Percentiles rank a stretch among this genome's conserved stretches.
phyloP scores from a whole-genome alignment of 75 land plant genomes.

The Pinus taeda region DNA sequence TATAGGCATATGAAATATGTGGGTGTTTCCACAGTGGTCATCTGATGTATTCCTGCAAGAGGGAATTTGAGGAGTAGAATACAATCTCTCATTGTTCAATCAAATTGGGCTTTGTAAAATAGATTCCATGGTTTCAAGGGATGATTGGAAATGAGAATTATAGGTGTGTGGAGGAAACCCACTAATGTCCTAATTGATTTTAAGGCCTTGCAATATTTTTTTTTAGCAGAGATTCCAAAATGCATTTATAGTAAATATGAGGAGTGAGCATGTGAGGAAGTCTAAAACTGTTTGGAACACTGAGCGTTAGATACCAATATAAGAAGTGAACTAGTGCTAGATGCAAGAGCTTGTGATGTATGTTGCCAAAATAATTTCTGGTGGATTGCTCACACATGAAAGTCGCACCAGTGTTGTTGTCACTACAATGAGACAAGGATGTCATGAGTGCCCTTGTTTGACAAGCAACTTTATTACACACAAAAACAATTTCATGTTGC shows the following conservation, averaged over 20 bases:
- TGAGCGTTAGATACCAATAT: neutral
- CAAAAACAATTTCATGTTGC: no score
- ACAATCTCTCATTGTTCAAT: conserved; percentile 1
- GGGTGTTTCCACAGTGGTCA: neutral
- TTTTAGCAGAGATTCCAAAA: neutral
- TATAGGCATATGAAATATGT: no score
- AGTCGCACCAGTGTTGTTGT: no score
- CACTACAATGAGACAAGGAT: no score
- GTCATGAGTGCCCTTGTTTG: no score
- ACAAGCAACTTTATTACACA: no score
- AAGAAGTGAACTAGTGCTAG: neutral
- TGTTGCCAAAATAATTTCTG: no score
- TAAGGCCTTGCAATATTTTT: neutral
- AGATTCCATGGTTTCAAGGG: neutral
- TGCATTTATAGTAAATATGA: neutral
- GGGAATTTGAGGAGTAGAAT: conserved; percentile 1
- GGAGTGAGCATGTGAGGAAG: neutral
- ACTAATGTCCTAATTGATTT: neutral
- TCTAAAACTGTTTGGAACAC: neutral
- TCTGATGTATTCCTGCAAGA: conserved; percentile 3
- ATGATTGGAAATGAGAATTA: neutral
- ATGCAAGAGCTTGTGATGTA: no score
- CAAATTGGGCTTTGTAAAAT: neutral
- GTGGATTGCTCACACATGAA: no score
- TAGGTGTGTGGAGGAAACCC: neutral